Conservation (phyloP, 148 eudicot genomes). For the Limonium bicolor region DNA sequence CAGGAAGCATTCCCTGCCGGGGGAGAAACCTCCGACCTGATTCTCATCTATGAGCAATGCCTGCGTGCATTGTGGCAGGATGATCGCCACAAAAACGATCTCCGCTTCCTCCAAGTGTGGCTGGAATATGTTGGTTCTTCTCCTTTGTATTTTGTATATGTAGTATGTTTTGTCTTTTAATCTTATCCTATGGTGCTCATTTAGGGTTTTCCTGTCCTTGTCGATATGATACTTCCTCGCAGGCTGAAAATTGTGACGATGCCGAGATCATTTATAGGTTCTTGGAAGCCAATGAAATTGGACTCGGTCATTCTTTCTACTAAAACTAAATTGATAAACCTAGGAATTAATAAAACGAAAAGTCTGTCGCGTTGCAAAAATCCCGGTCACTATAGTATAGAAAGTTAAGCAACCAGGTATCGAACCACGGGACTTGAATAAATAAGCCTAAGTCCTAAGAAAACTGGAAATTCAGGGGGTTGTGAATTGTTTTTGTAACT, state of each 20-base stretch:
- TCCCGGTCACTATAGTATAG: too few species aligned
- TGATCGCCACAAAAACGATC: conserved; percentile 60
- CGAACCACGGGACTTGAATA: too few species aligned
- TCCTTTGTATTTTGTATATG: neutral
- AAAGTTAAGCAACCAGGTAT: too few species aligned
- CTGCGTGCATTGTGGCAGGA: conserved; percentile 91
- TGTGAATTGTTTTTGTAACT: too few species aligned
- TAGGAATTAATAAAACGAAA: too few species aligned
- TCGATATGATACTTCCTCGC: conserved; percentile 23
- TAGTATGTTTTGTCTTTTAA: too few species aligned
- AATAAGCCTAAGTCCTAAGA: too few species aligned
- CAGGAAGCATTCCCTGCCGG: conserved; percentile 91
- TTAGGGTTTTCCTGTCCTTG: too few species aligned
- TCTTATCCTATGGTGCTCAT: too few species aligned
- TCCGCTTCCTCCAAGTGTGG: conserved; percentile 86
- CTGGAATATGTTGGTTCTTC: conserved; percentile 63
- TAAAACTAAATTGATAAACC: too few species aligned
- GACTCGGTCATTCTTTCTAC: conserved; percentile 74
- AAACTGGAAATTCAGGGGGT: too few species aligned
- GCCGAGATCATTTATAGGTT: conserved; percentile 81
- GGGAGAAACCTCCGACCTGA: conserved; percentile 73
- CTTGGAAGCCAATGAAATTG: conserved; percentile 79
- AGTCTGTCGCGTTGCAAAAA: too few species aligned
- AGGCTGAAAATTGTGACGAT: conserved; percentile 95
- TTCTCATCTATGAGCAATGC: conserved; percentile 78